phyloP scores from a whole-genome alignment of 345 rosid genomes.

The Orychophragmus violaceus region DNA sequence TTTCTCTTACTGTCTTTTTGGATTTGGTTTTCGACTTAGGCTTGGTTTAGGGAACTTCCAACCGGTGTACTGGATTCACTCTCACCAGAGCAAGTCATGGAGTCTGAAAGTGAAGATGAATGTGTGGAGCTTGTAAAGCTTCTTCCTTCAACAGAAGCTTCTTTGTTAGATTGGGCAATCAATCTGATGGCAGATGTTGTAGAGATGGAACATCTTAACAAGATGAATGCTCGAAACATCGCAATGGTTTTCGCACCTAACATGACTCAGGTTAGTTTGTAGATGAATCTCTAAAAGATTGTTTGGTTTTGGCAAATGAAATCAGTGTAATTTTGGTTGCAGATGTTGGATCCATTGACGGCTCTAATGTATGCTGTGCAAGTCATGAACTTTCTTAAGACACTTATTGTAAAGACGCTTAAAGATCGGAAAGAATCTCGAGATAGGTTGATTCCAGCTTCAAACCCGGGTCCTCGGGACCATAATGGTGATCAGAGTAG shows the following conservation, averaged over 20 bases:
- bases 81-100: constrained; percentile 83
- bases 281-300: background rate
- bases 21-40: constrained; percentile 60
- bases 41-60: constrained; percentile 99
- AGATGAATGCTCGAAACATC: constrained; percentile 95
- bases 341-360: constrained; percentile 97
- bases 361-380: constrained; percentile 97
- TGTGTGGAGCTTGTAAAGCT: constrained; percentile 67
- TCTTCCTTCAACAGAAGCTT: constrained; percentile 87
- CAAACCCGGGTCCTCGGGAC: constrained; percentile 53
- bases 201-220: constrained; percentile 71
- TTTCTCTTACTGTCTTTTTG: background rate
- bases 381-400: constrained; percentile 96
- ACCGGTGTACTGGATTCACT: constrained; percentile 89
- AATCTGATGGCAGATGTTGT: constrained; percentile 98
- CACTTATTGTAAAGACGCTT: constrained; percentile 56
- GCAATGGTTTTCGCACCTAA: constrained; percentile 99
- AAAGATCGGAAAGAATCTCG: constrained; percentile 59
- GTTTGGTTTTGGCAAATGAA: background rate
- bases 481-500: constrained; percentile 56
- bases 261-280: constrained; percentile 82
- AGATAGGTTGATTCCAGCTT: constrained; percentile 35
- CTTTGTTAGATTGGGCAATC: constrained; percentile 84
- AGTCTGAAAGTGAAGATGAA: constrained; percentile 83
- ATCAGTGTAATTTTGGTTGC: constrained; percentile 21